Evolutionary conservation across 2,329 filamentous ascomycete species (phyloP).

Genomic region (Colletotrichum abscissum): DNA sequence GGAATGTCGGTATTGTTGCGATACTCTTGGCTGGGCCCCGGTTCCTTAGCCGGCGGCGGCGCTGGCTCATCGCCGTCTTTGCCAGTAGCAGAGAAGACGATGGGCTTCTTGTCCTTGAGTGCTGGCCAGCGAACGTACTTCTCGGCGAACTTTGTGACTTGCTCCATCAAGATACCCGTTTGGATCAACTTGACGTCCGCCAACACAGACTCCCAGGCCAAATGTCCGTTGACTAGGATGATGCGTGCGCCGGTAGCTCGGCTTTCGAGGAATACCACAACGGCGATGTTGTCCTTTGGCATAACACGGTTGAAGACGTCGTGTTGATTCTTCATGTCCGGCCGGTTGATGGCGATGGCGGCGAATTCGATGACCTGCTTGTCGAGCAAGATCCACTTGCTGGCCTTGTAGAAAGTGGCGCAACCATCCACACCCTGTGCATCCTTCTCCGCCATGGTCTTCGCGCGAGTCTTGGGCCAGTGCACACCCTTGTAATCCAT

Average conservation of each 20-base stretch:
- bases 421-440: conserved; percentile 94
- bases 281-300: conserved; percentile 97
- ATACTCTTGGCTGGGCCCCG: conserved; percentile 88
- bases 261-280: conserved; percentile 93
- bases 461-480: conserved; percentile 89
- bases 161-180: conserved; percentile 94
- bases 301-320: conserved; percentile 99
- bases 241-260: conserved; percentile 88
- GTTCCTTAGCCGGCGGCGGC: conserved; percentile 69
- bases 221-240: conserved; percentile 93
- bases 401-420: conserved; percentile 95
- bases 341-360: conserved; percentile 90
- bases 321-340: conserved; percentile 96
- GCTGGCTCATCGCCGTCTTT: conserved; percentile 56
- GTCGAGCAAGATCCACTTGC: conserved; percentile 93
- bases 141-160: conserved; percentile 86
- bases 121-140: conserved; percentile 84
- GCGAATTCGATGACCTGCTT: conserved; percentile 95
- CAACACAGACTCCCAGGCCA: conserved; percentile 92
- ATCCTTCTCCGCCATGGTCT: conserved; percentile 92
- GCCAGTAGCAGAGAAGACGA: conserved; percentile 50
- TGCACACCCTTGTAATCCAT: conserved; percentile 94
- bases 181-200: conserved; percentile 97
- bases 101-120: conserved; percentile 82
- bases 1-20: conserved; percentile 88